Evolutionary conservation across 306 rosid genomes (phyloP), one percentile per base, ranked within the genome.

Genomic region (Dryas alaskensis): DNA sequence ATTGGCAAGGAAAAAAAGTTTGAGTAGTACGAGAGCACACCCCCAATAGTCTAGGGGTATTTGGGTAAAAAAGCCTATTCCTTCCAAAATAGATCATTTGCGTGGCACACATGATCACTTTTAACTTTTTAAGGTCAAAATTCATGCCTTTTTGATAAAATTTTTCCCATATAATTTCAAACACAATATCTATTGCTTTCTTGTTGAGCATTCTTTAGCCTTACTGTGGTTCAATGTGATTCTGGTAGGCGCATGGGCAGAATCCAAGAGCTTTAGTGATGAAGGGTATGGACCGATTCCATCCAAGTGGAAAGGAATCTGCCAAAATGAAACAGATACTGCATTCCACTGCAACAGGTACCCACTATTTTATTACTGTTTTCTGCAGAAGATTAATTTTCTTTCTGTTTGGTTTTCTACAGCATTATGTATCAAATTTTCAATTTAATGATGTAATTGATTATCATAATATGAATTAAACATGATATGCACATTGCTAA

Each of bases 231-330:
- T 40, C 55, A 37, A 66, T 64, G 67, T 72, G 44, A 47, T 31
- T 73, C 11, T 66, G 71, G 51, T 43, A 89, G 97, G 97, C 1
- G 96, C 83, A 60, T 89, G 97, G 97, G 90, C 96, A 48, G 88
- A 89, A 84, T 92, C 97, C 3, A 82, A 86, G 76, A 89, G 97
- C 83, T 92, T 92, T 78, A 77, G 81, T 68, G 92, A 86, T 14
- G 78, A 83, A 50, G 80, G 81, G 60, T 83, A 86, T 76, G 97
- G 96, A 89, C 92, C 93, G 78, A 77, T 89, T 85, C 97, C 96
- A 55, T 65, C 93, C 1, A 88, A 79, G 82, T 92, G 97, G 97
- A 87, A 79, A 85, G 97, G 97, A 76, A 83, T 88, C 50, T 92
- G 96, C 76, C 88, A 88, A 46, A 88, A 85, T 27, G 86, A 73